Percentiles rank a stretch among this genome's conserved stretches.
These are phyloP conservation scores for Diaporthe citrichinensis DNA, from an alignment of 2,329 filamentous ascomycete species.

Conservation along the genomic window DNA sequence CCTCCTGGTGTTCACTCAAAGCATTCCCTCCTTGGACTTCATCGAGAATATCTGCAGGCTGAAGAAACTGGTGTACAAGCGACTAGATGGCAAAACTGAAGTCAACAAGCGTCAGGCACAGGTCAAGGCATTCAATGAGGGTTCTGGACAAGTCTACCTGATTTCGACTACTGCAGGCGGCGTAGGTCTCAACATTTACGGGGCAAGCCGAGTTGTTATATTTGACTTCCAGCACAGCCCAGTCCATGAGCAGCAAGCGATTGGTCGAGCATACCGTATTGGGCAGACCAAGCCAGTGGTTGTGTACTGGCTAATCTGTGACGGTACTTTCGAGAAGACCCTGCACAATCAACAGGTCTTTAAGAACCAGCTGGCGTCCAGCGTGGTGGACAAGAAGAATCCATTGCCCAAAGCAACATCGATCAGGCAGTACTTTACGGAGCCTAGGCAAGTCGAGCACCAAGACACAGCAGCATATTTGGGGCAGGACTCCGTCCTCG, in stretches of 20 bases:
- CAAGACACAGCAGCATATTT: slow-evolving; percentile 65
- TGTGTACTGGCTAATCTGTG: slow-evolving; percentile 85
- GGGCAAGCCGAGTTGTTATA: slow-evolving; percentile 88
- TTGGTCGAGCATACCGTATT: slow-evolving; percentile 88
- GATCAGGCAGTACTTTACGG: slow-evolving; percentile 70
- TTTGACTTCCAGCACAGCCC: slow-evolving; percentile 90
- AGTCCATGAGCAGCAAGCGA: slow-evolving; percentile 85
- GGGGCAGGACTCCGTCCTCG: slow-evolving; percentile 76
- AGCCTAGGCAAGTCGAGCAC: slow-evolving; percentile 66
- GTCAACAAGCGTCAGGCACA: slow-evolving; percentile 71
- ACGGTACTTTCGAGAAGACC: slow-evolving; percentile 83
- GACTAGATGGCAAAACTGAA: slow-evolving; percentile 77
- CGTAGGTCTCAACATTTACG: slow-evolving; percentile 85
- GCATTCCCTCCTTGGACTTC: slow-evolving; percentile 77
- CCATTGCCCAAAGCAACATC: slow-evolving; percentile 76
- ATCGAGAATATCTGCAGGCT: slow-evolving; percentile 70
- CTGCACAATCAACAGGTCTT: slow-evolving; percentile 83
- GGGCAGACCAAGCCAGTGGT: slow-evolving; percentile 85
- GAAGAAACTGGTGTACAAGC: slow-evolving; percentile 61
- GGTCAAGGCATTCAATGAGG: slow-evolving; percentile 78
- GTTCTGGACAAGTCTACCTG: slow-evolving; percentile 73
- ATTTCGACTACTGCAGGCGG: slow-evolving; percentile 89
- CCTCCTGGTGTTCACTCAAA: slow-evolving; percentile 85
- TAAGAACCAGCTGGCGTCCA: slow-evolving; percentile 83
- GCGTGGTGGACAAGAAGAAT: slow-evolving; percentile 88